Percentiles rank a stretch among this genome's conserved stretches.
Evolutionary conservation across 2,329 filamentous ascomycete genomes (phyloP).

Genomic region (Neopestalotiopsis rosae): DNA sequence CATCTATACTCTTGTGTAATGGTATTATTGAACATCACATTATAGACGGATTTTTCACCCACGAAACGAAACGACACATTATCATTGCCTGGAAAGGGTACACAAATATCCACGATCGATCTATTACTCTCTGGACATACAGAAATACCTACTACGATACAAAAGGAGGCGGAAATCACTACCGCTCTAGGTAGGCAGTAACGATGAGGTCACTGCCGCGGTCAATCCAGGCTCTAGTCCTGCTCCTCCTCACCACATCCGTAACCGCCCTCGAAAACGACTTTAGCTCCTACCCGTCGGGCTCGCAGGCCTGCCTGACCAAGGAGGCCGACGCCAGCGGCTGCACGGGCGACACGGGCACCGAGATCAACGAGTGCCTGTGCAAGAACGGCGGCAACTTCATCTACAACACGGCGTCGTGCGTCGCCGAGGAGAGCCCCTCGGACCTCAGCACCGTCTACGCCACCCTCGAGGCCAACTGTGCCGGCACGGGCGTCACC

Average conservation of each 20-base stretch:
- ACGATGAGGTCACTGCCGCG: background rate
- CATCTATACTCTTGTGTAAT: background rate
- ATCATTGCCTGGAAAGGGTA: background rate
- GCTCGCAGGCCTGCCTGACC: conserved; percentile 49
- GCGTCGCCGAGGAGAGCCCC: conserved; percentile 44
- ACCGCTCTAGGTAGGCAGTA: background rate
- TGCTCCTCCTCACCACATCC: conserved; percentile 34
- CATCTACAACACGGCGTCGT: conserved; percentile 51
- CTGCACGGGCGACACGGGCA: conserved; percentile 46
- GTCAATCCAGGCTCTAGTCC: conserved; percentile 24
- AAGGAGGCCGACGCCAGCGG: conserved; percentile 42
- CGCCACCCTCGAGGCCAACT: conserved; percentile 48
- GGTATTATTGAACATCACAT: background rate
- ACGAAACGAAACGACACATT: background rate
- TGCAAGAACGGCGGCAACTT: conserved; percentile 56
- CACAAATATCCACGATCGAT: background rate
- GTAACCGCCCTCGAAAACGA: conserved; percentile 39
- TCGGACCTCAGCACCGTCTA: conserved; percentile 49
- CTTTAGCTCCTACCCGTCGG: conserved; percentile 49
- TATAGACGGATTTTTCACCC: background rate
- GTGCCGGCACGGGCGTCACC: conserved; percentile 48
- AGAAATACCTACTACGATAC: background rate
- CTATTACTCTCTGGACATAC: background rate
- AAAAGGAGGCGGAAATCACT: background rate
- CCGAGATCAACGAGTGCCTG: conserved; percentile 53